phyloP scores from a whole-genome alignment of 768 basidiomycete genomes.

The Peribolospora baueri region DNA sequence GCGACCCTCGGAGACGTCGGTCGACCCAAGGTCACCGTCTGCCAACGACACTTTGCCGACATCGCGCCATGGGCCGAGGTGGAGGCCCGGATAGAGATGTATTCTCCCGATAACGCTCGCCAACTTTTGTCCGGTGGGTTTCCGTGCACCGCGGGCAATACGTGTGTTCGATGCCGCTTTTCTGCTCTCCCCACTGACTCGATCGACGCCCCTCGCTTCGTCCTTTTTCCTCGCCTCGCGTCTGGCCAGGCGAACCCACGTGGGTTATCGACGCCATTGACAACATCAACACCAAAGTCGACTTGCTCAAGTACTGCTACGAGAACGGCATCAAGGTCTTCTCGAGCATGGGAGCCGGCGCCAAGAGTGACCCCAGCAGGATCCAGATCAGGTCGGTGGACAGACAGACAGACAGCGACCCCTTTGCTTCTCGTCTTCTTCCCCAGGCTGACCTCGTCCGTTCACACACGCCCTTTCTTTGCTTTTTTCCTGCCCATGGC shows the following conservation, averaged over 20 bases:
- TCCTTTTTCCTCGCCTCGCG: not conserved
- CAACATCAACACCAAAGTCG: constrained; percentile 85
- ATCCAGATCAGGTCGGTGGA: constrained; percentile 44
- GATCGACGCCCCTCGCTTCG: no score
- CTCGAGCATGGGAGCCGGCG: constrained; percentile 88
- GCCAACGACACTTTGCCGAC: constrained; percentile 32
- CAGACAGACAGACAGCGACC: no score
- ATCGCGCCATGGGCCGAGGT: constrained; percentile 69
- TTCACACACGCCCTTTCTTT: not conserved
- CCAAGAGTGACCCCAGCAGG: constrained; percentile 81
- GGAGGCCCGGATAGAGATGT: constrained; percentile 59
- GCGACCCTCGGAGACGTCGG: constrained; percentile 76
- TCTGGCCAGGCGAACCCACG: constrained; percentile 25
- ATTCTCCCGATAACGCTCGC: constrained; percentile 53
- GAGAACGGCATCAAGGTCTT: constrained; percentile 64
- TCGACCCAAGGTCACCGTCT: constrained; percentile 70
- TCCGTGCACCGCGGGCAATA: no score
- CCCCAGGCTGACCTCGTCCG: not conserved
- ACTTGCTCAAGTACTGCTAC: constrained; percentile 70
- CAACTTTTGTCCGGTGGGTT: constrained; percentile 39
- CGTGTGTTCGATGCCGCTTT: no score
- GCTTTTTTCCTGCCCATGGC: not conserved
- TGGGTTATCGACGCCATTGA: constrained; percentile 99
- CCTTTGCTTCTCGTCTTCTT: not conserved
- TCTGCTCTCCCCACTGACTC: no score